Evolutionary conservation across 1,284 basidiomycete species (phyloP).

Genomic region (Ganoderma lingzhi): DNA sequence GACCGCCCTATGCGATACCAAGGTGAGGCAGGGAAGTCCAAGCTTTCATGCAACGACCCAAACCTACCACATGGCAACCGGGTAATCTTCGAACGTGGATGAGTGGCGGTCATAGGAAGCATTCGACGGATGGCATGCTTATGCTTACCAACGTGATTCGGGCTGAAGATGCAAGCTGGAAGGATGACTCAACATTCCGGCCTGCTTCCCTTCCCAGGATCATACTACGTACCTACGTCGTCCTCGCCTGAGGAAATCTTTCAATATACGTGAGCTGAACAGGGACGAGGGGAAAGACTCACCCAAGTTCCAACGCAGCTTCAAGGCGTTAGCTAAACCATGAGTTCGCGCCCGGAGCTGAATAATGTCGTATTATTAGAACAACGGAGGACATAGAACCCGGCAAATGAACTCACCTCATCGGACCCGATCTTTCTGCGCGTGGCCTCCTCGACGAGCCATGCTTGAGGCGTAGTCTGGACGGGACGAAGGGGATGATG

Average conservation of each 20-base stretch:
- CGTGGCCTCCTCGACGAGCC: constrained; percentile 70
- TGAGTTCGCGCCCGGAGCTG: constrained; percentile 27
- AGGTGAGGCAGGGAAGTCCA: background rate
- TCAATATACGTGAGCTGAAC: background rate
- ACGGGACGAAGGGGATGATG: constrained; percentile 56
- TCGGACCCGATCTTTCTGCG: constrained; percentile 54
- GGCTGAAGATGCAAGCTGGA: constrained; percentile 43
- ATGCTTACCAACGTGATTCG: constrained; percentile 41
- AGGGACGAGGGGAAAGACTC: constrained; percentile 9
- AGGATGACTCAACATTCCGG: constrained; percentile 26
- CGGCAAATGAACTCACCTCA: constrained; percentile 49
- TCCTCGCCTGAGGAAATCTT: constrained; percentile 18
- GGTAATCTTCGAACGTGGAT: constrained; percentile 60
- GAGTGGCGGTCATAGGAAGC: background rate
- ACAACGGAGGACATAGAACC: background rate
- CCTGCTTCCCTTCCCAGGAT: background rate
- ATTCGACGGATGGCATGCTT: background rate
- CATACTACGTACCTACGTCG: constrained; percentile 24
- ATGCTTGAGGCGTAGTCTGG: constrained; percentile 38
- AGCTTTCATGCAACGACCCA: background rate
- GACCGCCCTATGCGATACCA: constrained; percentile 50
- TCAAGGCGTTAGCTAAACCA: constrained; percentile 28
- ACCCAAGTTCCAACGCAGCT: constrained; percentile 25
- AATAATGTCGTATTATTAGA: background rate
- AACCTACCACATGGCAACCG: constrained; percentile 60